phyloP scores from a whole-genome alignment of 257 asterid genomes.

The Cinchona pubescens region DNA sequence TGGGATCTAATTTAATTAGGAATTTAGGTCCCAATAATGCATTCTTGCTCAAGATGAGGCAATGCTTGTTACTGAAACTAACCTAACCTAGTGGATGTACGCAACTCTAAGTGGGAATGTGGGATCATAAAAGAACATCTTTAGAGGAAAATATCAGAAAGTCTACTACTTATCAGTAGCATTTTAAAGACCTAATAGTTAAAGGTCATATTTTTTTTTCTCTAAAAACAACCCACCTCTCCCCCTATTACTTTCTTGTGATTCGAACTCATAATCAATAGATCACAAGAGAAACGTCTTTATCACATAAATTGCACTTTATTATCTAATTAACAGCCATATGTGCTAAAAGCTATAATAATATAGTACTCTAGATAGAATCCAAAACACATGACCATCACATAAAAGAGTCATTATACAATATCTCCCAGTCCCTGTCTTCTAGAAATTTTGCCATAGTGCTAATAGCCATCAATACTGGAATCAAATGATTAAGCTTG shows the following conservation, averaged over 20 bases:
- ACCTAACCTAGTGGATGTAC: conserved; percentile 33
- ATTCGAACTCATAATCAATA: too few relatives aligned
- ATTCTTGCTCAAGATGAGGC: conserved; percentile 7
- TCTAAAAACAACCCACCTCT: too few relatives aligned
- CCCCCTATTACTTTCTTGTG: too few relatives aligned
- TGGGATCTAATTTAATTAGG: background rate
- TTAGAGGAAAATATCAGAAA: background rate
- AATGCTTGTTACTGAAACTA: conserved; percentile 16
- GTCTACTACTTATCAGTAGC: background rate
- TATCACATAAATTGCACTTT: too few relatives aligned
- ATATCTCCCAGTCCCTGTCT: conserved; percentile 9
- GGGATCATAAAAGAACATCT: conserved; percentile 28
- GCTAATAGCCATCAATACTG: conserved; percentile 11
- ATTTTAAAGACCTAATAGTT: background rate
- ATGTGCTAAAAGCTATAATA: background rate
- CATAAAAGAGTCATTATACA: background rate
- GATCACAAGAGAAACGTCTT: too few relatives aligned
- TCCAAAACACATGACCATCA: conserved; percentile 7
- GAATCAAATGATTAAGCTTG: background rate
- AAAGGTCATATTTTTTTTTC: too few relatives aligned
- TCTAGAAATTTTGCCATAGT: background rate
- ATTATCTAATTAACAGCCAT: too few relatives aligned
- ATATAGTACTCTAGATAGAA: background rate
- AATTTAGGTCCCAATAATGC: conserved; percentile 9
- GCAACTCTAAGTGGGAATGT: conserved; percentile 33